Evolutionary conservation across 1,139 yeast species (phyloP).

Genomic region (Lodderomyces margitis): DNA sequence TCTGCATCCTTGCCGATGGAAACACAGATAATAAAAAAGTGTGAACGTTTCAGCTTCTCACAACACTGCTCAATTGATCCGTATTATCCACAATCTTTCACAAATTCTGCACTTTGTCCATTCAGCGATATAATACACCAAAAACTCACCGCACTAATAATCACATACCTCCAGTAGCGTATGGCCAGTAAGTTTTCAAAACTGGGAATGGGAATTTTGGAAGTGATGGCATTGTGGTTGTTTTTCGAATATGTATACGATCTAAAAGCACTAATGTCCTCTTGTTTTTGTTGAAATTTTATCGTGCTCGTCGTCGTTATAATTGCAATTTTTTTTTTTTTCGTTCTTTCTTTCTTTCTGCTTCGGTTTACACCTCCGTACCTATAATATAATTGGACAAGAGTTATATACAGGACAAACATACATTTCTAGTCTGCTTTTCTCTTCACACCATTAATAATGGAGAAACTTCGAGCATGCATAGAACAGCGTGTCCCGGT

Average conservation of each 20-base stretch:
- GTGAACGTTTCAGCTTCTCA: too few species aligned
- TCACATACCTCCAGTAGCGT: conserved; percentile 50
- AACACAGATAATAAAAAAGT: too few species aligned
- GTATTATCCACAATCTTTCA: background rate
- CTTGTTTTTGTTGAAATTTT: conserved; percentile 1
- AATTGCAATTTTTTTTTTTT: conserved; percentile 5
- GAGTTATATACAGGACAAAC: conserved; percentile 13
- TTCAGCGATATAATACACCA: background rate
- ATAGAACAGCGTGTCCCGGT: conserved; percentile 16
- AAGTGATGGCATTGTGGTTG: conserved; percentile 15
- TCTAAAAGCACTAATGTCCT: background rate
- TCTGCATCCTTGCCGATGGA: too few species aligned
- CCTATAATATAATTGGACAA: conserved; percentile 13
- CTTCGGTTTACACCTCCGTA: conserved; percentile 4
- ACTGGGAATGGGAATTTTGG: conserved; percentile 47
- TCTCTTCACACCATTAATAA: conserved; percentile 1
- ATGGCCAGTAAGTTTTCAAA: conserved; percentile 49
- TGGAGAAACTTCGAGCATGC: conserved; percentile 12
- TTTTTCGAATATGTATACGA: background rate
- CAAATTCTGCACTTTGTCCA: background rate
- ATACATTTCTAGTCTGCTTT: background rate
- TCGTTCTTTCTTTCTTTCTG: conserved; percentile 3
- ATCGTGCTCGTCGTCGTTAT: background rate
- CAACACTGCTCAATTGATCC: background rate
- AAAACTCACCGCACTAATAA: background rate